Conservation (phyloP, 176 grass and related monocot species). For the Leersia perrieri region DNA sequence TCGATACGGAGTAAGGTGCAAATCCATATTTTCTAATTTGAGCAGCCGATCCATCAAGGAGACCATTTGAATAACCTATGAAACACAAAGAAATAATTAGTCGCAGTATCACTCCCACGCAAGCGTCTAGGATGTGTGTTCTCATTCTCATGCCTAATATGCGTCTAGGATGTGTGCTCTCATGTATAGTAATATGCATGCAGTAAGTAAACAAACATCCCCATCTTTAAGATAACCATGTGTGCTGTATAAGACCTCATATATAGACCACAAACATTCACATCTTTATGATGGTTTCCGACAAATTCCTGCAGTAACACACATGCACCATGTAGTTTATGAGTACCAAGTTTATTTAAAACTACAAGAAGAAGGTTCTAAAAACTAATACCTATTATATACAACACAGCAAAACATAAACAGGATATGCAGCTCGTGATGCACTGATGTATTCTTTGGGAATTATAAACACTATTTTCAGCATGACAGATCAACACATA, state of each 20-base stretch:
- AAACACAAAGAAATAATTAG: slow-evolving; percentile 9
- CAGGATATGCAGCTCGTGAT: not conserved
- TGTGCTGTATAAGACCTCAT: not conserved
- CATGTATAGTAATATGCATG: not conserved
- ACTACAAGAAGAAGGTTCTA: not conserved
- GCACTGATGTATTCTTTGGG: not conserved
- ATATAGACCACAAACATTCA: no score
- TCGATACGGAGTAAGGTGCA: slow-evolving; percentile 92
- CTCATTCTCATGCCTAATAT: no score
- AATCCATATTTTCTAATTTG: slow-evolving; percentile 97
- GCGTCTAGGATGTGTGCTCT: no score
- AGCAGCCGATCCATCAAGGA: slow-evolving; percentile 98
- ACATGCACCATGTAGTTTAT: no score
- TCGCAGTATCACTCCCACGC: slow-evolving; percentile 16
- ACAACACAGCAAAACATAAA: not conserved
- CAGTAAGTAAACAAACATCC: not conserved
- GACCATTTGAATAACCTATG: slow-evolving; percentile 92
- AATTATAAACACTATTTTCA: slow-evolving; percentile 13
- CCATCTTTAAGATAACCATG: not conserved
- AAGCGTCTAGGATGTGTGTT: not conserved
- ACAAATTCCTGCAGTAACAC: no score
- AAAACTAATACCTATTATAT: not conserved
- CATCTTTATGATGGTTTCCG: no score
- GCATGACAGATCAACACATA: not conserved
- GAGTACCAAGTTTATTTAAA: no score